Base-by-base conservation (phyloP, 805 yeast species). In the Allodekkera sacchari region DNA sequence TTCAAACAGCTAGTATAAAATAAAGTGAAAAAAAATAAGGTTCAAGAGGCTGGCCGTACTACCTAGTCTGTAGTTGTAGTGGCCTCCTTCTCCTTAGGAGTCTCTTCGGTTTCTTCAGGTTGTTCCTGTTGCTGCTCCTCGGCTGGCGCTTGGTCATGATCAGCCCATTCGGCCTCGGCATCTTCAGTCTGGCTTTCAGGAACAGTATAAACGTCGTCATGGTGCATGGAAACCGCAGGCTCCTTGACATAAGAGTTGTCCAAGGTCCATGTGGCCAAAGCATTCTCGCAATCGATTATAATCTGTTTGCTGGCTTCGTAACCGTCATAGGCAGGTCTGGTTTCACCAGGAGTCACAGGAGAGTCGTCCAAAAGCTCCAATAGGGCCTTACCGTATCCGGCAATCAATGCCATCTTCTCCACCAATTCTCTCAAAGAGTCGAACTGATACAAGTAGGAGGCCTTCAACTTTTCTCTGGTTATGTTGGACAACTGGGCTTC, bases 331-430 rank as follows among this genome's bases (percentile, higher is more conserved):
- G 95, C 89, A 30, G 95, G 89, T 71, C 97, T 85, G 45, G 95
- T 80, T 72, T 89, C 97, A 70, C 98, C 98, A 43, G 98, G 98
- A 47, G 96, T 89, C 44, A 92, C 96, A 43, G 97, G 95, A 45
- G 92, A 66, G 64, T 89, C 97, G 60, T 89, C 97, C 59, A 89
- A 74, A 55, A 89, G 77, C 71, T 92, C 97, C 56, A 92, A 73
- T 46, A 89, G 68, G 27, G 96, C 96, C 72, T 89, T 89, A 68
- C 97, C 97, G 72, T 92, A 92, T 55, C 96, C 96, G 50, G 97
- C 96, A 66, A 89, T 89, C 50, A 92, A 71, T 32, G 97, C 97
- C 48, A 83, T 73, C 70, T 92, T 92, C 72, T 92, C 97, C 50
- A 95, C 75, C 61, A 80, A 79, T 68, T 89, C 98, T 62, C 95